Percentiles rank a stretch among this genome's conserved stretches.
These are phyloP conservation scores for Sporobolomyces phaffii DNA, from an alignment of 768 basidiomycete genomes.

Conservation along the genomic window DNA sequence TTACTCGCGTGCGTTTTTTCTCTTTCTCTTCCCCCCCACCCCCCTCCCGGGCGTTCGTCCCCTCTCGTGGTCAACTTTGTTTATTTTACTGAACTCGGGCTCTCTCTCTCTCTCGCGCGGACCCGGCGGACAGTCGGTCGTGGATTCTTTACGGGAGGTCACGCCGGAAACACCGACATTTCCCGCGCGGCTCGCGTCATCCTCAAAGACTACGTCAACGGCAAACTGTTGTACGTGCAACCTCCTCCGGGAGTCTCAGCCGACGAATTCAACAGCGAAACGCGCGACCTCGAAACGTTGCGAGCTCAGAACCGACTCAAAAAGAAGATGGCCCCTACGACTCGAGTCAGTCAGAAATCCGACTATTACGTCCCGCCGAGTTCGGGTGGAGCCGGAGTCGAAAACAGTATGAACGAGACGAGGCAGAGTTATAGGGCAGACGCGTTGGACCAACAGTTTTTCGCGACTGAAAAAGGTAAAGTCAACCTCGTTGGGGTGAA, in stretches of 20 bases:
- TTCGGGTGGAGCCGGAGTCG: slow-evolving; percentile 43
- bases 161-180: slow-evolving; percentile 88
- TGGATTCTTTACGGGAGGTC: slow-evolving; percentile 85
- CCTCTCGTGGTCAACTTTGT: no score
- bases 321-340: slow-evolving; percentile 84
- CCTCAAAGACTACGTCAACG: slow-evolving; percentile 95
- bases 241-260: slow-evolving; percentile 64
- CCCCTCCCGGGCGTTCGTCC: no score
- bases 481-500: slow-evolving; percentile 46
- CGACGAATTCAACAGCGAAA: slow-evolving; percentile 67
- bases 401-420: slow-evolving; percentile 26
- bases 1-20: slow-evolving; percentile 73
- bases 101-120: slow-evolving; percentile 27
- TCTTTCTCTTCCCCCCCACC: neutral
- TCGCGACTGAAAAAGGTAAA: slow-evolving; percentile 49
- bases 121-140: slow-evolving; percentile 63
- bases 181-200: slow-evolving; percentile 85
- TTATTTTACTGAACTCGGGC: no score
- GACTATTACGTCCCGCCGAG: slow-evolving; percentile 64
- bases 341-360: slow-evolving; percentile 74
- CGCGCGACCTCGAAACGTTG: slow-evolving; percentile 57
- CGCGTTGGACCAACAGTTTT: slow-evolving; percentile 77
- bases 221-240: slow-evolving; percentile 82
- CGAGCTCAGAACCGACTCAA: slow-evolving; percentile 54
- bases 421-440: slow-evolving; percentile 55